These are phyloP conservation scores for Colletotrichum somersetense DNA, from an alignment of 2,329 filamentous ascomycete species.

Conservation along the genomic window DNA sequence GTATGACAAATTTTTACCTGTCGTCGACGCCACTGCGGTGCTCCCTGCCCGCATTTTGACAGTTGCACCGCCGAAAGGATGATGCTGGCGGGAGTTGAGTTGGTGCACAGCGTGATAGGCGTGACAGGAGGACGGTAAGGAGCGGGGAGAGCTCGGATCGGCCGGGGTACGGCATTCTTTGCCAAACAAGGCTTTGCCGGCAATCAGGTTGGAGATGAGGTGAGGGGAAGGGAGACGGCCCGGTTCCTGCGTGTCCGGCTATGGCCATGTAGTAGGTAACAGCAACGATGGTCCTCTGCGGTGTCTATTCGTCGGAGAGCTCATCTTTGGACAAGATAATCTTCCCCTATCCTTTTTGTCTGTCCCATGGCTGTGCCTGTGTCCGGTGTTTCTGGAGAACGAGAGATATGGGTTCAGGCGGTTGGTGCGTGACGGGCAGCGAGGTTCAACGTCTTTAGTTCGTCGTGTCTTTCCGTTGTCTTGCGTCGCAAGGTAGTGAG, in stretches of 20 bases:
- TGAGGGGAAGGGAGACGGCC: constrained; percentile 26
- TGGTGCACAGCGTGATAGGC: background rate
- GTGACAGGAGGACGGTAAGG: constrained; percentile 20
- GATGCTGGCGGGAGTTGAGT: constrained; percentile 24
- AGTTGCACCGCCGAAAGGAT: constrained; percentile 25
- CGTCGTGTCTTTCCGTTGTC: constrained; percentile 13
- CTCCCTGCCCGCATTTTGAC: constrained; percentile 27
- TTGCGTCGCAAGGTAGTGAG: background rate
- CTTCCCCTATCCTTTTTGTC: constrained; percentile 24
- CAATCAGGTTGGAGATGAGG: constrained; percentile 25
- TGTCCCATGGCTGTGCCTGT: constrained; percentile 21
- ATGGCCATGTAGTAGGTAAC: background rate
- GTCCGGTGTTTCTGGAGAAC: constrained; percentile 13
- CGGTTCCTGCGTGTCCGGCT: constrained; percentile 36
- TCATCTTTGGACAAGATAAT: constrained; percentile 19
- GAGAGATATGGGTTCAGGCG: constrained; percentile 8
- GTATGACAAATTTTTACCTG: constrained; percentile 32
- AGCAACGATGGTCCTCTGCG: constrained; percentile 14
- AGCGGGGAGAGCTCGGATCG: constrained; percentile 33
- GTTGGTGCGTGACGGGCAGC: constrained; percentile 25
- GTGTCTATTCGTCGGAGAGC: constrained; percentile 9
- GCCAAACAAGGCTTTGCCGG: constrained; percentile 19
- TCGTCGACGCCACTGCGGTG: constrained; percentile 25
- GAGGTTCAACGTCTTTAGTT: constrained; percentile 1
- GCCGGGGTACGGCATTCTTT: constrained; percentile 33